Conservation (phyloP, 306 rosid species). For the Alnus glutinosa region DNA sequence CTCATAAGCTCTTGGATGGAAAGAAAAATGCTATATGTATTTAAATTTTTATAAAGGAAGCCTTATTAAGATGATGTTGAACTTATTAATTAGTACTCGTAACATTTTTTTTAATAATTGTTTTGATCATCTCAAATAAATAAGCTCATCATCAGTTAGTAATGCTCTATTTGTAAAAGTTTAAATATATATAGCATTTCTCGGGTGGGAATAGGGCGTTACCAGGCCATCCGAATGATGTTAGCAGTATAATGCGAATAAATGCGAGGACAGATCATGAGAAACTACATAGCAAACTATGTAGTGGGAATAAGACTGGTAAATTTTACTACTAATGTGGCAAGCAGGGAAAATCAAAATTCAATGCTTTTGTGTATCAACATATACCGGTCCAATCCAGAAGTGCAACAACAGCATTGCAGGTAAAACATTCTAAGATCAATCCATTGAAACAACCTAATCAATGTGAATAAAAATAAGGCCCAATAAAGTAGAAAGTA, state of each 20-base stretch:
- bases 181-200: too few species aligned
- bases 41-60: too few species aligned
- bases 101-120: too few species aligned
- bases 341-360: too few species aligned
- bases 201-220: slow-evolving; percentile 60
- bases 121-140: too few species aligned
- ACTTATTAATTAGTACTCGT: too few species aligned
- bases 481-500: not conserved
- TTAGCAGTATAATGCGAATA: not conserved
- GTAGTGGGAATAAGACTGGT: not conserved
- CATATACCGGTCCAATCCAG: too few species aligned
- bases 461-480: not conserved
- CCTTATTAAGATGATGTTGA: too few species aligned
- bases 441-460: not conserved
- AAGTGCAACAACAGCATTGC: not conserved
- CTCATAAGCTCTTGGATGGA: slow-evolving; percentile 75
- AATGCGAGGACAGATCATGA: not conserved
- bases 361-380: too few species aligned
- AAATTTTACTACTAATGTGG: not conserved
- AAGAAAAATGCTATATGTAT: too few species aligned
- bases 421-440: not conserved
- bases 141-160: too few species aligned
- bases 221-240: slow-evolving; percentile 43
- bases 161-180: too few species aligned
- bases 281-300: not conserved